Percentiles rank a stretch among this genome's conserved stretches.
Conservation (phyloP, 2,329 filamentous ascomycete genomes). For the Rhynchosporium agropyri region DNA sequence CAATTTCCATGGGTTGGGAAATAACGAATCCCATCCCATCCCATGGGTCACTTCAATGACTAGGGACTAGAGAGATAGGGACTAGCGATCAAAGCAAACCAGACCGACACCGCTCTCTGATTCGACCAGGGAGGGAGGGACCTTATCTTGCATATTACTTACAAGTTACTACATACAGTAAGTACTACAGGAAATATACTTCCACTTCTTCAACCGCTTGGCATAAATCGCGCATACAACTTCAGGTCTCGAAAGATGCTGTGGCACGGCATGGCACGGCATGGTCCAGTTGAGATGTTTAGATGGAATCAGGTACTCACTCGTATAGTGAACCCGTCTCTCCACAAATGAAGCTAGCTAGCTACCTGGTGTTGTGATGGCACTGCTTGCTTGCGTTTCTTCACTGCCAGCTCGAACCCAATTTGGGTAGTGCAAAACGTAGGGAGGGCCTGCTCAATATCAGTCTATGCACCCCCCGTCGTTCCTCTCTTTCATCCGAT, state of each 20-base stretch:
- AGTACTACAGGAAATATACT: no score
- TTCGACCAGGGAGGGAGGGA: neutral
- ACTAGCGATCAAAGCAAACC: neutral
- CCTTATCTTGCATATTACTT: constrained; percentile 2
- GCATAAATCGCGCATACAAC: constrained; percentile 16
- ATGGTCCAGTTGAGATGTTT: neutral
- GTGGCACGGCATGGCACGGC: neutral
- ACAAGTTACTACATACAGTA: no score
- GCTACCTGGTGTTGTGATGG: neutral
- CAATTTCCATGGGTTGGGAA: constrained; percentile 2
- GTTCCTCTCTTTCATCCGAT: constrained; percentile 7
- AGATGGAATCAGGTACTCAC: neutral
- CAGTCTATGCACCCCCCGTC: neutral
- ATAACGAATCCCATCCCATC: neutral
- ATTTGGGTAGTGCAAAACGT: neutral
- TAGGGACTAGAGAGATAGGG: no score
- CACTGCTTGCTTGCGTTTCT: constrained; percentile 1
- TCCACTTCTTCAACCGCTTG: neutral
- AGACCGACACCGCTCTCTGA: neutral
- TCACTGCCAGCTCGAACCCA: neutral
- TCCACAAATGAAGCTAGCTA: no score
- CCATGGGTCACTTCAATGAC: constrained; percentile 12
- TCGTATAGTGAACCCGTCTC: neutral
- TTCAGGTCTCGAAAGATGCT: constrained; percentile 2
- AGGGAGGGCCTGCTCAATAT: constrained; percentile 9